Conservation (phyloP, 1,284 basidiomycete genomes). For the Athelia psychrophila region DNA sequence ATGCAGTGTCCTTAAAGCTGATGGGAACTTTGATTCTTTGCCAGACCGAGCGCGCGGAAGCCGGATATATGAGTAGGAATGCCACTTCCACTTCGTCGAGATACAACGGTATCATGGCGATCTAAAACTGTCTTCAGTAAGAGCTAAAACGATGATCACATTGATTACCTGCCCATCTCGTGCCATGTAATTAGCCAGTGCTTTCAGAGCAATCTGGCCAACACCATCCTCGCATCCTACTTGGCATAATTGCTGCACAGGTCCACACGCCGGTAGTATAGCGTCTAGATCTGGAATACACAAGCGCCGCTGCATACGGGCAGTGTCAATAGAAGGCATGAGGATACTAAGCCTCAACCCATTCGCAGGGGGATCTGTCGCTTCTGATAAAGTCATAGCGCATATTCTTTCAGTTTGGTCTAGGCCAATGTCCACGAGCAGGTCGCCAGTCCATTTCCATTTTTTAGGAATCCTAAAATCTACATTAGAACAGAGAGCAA, state of each 20-base stretch:
- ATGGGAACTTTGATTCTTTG: slow-evolving; percentile 23
- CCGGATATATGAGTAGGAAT: slow-evolving; percentile 18
- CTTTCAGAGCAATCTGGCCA: slow-evolving; percentile 38
- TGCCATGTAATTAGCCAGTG: slow-evolving; percentile 44
- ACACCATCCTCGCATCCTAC: slow-evolving; percentile 35
- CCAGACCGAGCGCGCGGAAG: slow-evolving; percentile 19
- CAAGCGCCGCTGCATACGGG: slow-evolving; percentile 47
- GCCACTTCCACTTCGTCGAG: slow-evolving; percentile 43
- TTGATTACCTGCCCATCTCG: slow-evolving; percentile 34
- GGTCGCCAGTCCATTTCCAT: slow-evolving; percentile 33
- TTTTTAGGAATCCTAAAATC: slow-evolving; percentile 23
- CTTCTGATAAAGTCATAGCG: slow-evolving; percentile 43
- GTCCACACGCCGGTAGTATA: slow-evolving; percentile 46
- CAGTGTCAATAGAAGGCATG: slow-evolving; percentile 32
- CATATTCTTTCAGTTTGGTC: slow-evolving; percentile 42
- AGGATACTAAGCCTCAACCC: slow-evolving; percentile 49
- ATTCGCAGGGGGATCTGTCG: slow-evolving; percentile 33
- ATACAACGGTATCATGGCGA: slow-evolving; percentile 43
- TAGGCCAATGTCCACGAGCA: slow-evolving; percentile 24
- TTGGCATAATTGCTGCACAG: slow-evolving; percentile 48
- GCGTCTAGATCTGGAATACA: slow-evolving; percentile 39
- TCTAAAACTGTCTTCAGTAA: slow-evolving; percentile 31
- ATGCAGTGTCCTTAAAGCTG: slow-evolving; percentile 15
- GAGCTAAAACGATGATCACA: slow-evolving; percentile 1
- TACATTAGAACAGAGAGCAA: background rate